These are phyloP conservation scores for Sanchytrium tribonematis DNA, from an alignment of 371 early-diverging fungal species.

Conservation along the genomic window DNA sequence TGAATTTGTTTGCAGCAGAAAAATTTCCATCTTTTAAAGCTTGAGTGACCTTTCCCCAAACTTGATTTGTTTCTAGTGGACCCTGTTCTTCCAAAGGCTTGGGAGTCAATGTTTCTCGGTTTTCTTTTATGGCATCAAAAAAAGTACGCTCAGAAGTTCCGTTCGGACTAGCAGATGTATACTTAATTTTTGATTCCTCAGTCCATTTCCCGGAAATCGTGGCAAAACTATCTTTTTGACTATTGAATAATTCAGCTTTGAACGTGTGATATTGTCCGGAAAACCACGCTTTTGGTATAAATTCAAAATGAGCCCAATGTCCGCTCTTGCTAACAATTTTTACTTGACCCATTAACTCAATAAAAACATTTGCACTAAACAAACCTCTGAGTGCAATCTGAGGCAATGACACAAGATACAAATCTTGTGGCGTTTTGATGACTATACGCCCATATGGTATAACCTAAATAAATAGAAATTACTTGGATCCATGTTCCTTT, in stretches of 20 bases:
- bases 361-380: conserved; percentile 42
- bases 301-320: conserved; percentile 32
- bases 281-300: conserved; percentile 42
- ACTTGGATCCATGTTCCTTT: conserved; percentile 39
- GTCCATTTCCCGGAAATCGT: conserved; percentile 1
- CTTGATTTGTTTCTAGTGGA: conserved; percentile 32
- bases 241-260: conserved; percentile 27
- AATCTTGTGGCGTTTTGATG: conserved; percentile 23
- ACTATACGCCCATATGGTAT: conserved; percentile 17
- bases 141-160: conserved; percentile 8
- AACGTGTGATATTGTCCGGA: conserved; percentile 48
- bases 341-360: conserved; percentile 40
- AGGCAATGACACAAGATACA: conserved; percentile 40
- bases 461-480: no score
- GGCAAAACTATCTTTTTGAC: conserved; percentile 9
- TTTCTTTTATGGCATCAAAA: conserved; percentile 26
- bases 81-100: conserved; percentile 26
- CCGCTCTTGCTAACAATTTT: conserved; percentile 34
- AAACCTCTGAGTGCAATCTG: conserved; percentile 44
- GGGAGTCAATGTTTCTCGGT: conserved; percentile 19
- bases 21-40: conserved; percentile 35
- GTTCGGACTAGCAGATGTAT: background rate
- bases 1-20: conserved; percentile 31
- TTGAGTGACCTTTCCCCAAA: conserved; percentile 38
- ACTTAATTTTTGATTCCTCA: background rate